phyloP scores from a whole-genome alignment of 208 protist species.

The Vickermania spadyakhi region DNA sequence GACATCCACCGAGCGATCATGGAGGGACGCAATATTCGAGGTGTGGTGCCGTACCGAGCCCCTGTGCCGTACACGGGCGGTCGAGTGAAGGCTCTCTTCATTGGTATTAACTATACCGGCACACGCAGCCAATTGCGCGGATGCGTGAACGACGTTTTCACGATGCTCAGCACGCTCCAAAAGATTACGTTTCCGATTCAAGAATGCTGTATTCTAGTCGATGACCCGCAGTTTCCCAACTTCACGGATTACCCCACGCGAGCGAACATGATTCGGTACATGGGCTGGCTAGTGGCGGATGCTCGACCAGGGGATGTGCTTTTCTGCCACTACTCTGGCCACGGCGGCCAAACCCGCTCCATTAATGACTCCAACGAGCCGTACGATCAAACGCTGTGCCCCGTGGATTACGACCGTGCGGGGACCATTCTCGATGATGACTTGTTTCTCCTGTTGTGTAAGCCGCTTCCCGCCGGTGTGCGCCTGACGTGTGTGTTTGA shows the following conservation, averaged over 20 bases:
- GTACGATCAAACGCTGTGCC: conserved; percentile 70
- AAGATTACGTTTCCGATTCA: conserved; percentile 32
- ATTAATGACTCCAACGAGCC: conserved; percentile 34
- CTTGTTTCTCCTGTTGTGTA: conserved; percentile 39
- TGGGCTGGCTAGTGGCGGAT: conserved; percentile 59
- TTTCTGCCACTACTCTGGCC: conserved; percentile 78
- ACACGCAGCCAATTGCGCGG: conserved; percentile 41
- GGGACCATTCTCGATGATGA: conserved; percentile 75
- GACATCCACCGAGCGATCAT: conserved; percentile 39
- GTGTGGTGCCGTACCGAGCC: conserved; percentile 4
- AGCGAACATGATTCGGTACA: conserved; percentile 57
- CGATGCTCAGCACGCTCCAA: conserved; percentile 51
- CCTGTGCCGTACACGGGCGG: conserved; percentile 13
- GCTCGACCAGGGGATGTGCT: conserved; percentile 65
- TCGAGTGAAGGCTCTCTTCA: conserved; percentile 37
- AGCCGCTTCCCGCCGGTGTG: conserved; percentile 35
- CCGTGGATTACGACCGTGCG: conserved; percentile 37
- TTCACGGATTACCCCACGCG: conserved; percentile 32
- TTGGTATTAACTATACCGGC: conserved; percentile 78
- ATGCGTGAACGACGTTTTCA: conserved; percentile 63
- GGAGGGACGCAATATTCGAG: conserved; percentile 29
- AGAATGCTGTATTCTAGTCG: conserved; percentile 55
- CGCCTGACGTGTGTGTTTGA: conserved; percentile 78
- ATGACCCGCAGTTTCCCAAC: conserved; percentile 38
- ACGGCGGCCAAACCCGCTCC: conserved; percentile 56